These are phyloP conservation scores for Verticillium isaacii DNA, from an alignment of 2,329 filamentous ascomycete genomes.

Conservation along the genomic window DNA sequence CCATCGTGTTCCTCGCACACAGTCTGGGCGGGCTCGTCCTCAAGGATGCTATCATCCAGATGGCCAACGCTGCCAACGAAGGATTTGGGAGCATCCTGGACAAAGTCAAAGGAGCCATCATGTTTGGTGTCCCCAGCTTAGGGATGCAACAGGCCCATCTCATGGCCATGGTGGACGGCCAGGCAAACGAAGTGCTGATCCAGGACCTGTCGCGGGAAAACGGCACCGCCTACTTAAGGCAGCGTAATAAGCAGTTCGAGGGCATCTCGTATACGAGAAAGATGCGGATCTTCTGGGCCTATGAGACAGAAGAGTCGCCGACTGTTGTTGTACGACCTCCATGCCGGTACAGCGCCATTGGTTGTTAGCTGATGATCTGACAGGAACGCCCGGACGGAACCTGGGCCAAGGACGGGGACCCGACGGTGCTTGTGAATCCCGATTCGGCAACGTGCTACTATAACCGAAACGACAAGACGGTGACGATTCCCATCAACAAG, in stretches of 20 bases:
- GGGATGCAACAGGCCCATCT: neutral
- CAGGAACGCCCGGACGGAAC: neutral
- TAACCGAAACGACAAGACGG: neutral
- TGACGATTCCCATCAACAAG: neutral
- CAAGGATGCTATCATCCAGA: neutral
- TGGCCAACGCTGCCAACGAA: neutral
- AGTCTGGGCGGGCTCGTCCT: neutral
- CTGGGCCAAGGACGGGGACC: neutral
- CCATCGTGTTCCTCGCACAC: neutral
- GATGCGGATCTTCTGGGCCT: neutral
- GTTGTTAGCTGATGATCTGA: neutral
- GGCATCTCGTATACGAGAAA: neutral
- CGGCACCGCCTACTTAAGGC: neutral
- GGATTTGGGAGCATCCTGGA: neutral
- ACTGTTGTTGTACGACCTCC: neutral
- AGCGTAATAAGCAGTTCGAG: neutral
- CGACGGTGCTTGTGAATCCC: neutral
- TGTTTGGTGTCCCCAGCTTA: neutral
- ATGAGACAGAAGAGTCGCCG: neutral
- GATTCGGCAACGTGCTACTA: neutral
- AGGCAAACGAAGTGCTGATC: neutral
- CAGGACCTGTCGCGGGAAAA: neutral
- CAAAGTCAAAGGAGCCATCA: neutral
- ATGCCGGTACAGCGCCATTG: neutral
- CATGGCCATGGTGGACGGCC: neutral